Conservation (phyloP, 2,329 filamentous ascomycete genomes). For the Colletotrichum sp. region DNA sequence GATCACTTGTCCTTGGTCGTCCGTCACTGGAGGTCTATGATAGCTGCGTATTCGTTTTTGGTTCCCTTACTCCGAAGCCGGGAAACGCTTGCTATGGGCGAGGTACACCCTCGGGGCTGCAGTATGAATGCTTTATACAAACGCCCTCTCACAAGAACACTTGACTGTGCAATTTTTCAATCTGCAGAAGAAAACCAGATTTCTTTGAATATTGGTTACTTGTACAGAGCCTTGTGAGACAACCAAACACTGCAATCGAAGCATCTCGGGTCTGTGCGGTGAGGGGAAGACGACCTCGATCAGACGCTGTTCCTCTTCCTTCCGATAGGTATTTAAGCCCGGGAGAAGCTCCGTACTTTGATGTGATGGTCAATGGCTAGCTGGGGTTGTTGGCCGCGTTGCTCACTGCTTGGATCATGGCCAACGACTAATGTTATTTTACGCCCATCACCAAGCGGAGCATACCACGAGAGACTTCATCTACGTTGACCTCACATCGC, state of each 20-base stretch:
- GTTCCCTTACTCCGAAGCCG: rapidly evolving
- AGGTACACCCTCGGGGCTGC: rapidly evolving
- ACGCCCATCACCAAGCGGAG: background rate
- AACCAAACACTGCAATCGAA: rapidly evolving
- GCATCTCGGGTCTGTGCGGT: rapidly evolving
- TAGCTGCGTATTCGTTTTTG: background rate
- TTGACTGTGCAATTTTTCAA: too few species aligned
- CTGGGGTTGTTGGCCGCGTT: background rate
- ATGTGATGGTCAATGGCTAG: background rate
- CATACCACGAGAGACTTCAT: background rate
- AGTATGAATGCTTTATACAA: rapidly evolving
- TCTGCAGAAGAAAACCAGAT: background rate
- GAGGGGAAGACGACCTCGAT: background rate
- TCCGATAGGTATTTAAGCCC: background rate
- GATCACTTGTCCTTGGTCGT: background rate
- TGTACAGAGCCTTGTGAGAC: background rate
- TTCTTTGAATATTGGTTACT: background rate
- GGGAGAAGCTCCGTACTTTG: background rate
- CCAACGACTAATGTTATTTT: background rate
- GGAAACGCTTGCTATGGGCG: background rate
- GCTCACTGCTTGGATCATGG: rapidly evolving
- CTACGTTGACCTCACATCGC: background rate
- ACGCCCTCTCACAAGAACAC: background rate
- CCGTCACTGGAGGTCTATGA: background rate
- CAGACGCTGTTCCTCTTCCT: background rate